Evolutionary conservation across 108 stramenopile genomes (phyloP), one percentile per base, ranked within the genome.

Genomic region (Discostella pseudostelligera): DNA sequence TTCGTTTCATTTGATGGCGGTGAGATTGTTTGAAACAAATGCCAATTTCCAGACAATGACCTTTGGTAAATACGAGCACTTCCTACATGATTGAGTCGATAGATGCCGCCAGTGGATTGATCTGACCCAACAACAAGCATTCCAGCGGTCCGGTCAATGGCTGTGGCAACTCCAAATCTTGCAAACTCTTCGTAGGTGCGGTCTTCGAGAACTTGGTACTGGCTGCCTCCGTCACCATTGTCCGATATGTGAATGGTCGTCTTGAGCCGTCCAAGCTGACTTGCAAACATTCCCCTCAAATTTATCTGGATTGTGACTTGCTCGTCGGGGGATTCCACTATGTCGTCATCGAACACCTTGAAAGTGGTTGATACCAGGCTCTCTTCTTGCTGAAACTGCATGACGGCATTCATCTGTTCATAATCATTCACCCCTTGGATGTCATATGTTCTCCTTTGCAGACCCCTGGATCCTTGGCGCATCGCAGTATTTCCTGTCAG

Each of bases 241-340:
- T 88, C 91, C 19, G 68, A 39, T 24, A 93, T 88, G 2, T 45
- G 45, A 11, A 88, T 62, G n/a, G 39, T 26, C 7, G 83, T 55
- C 12, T 59, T 62, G n/a, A 89, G 65, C 46, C 72, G 54, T 0
- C 92, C 89, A 1, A 87, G 65, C n/a, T 59, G 72, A 43, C 78
- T 74, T 13, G 92, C 85, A 57, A 84, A 87, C 80, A 86, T 80
- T 11, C 92, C 90, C 26, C 86, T 81, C 29, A 87, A 43, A 45
- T 74, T 69, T 22, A 89, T 22, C 7, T 78, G 57, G 5, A 93
- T 64, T 17, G 67, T 81, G 8, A 85, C 48, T 26, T 51, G 74
- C 69, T 93, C 92, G 57, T 84, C 71, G 0, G 87, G 85, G 11
- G 50, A 57, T 64, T 93, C 92, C 10, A 79, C 57, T 25, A 93